Base-by-base conservation (phyloP, 768 basidiomycete genomes). In the Macrolepiota fuliginosa region DNA sequence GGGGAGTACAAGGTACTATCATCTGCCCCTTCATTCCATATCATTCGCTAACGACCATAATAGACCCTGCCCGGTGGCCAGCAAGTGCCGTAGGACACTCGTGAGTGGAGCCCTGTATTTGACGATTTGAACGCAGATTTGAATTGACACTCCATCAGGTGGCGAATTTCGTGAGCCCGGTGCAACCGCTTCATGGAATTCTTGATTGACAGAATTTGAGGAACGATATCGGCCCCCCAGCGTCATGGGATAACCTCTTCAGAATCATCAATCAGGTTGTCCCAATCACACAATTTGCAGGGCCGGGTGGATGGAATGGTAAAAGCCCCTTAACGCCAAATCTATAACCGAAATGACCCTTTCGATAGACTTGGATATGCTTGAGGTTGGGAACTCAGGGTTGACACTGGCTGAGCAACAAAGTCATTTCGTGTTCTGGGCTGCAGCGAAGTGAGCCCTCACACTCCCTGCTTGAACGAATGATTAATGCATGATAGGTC, bases 391-490 rank as follows among this genome's bases (percentile, higher is more conserved):
- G 5, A 83, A 83, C 61, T 51, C 66, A 3, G 79, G 78, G 3
- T 58, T 83, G 36, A 79, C 80, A 0, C 62, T 63, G 12, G 72
- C 69, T 2, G 80, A 82, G 54, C 79, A 80, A 56, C 74, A 80
- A 55, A 77, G 75, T 5, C 78, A 85, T 61, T 83, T 84, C 49
- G 77, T 78, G 1, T 80, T 84, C 53, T 85, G 83, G 82, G 81
- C 81, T 3, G 79, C 82, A 17, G 75, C 74, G 9, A 84, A 84
- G 76, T 78, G 45, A 29, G 68, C 65, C 36, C 13, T 4, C 13
- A 32, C 17, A 6, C 5, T 5, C 45, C 9, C 6, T 27, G 50
- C 32, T 47, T 35, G 24, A 13, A 24, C 52, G 50, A 39, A 50
- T 2, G 15, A 6, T 9, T 37, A 35, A 37, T n/a, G 25, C 35